Evolutionary conservation across 148 eudicot genomes (phyloP).

Genomic region (Chenopodium quinoa): DNA sequence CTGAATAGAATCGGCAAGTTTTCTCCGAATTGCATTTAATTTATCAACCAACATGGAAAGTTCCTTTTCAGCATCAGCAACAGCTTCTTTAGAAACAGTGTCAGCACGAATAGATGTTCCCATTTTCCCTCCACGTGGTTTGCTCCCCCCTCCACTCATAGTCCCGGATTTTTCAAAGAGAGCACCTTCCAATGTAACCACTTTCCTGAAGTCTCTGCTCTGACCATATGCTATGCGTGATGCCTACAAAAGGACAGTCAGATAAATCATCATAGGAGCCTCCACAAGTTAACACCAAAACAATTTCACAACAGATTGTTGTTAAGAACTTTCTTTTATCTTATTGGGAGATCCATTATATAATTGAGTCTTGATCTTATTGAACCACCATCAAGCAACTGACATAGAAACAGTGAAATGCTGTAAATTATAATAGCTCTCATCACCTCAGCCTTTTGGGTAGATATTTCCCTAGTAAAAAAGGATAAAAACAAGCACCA

Average conservation of each 20-base stretch:
- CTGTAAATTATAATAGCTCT: background rate
- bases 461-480: background rate
- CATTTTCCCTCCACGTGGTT: constrained; percentile 99
- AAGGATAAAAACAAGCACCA: background rate
- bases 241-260: constrained; percentile 47
- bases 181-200: constrained; percentile 90
- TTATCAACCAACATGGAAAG: constrained; percentile 54
- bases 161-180: constrained; percentile 94
- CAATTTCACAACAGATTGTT: background rate
- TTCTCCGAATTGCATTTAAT: constrained; percentile 44
- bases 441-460: background rate
- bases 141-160: constrained; percentile 93
- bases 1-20: constrained; percentile 58
- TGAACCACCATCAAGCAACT: background rate
- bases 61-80: constrained; percentile 71
- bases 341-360: background rate
- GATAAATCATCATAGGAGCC: background rate
- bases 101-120: constrained; percentile 82
- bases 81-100: constrained; percentile 78
- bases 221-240: constrained; percentile 86
- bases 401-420: background rate
- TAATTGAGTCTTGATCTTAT: background rate
- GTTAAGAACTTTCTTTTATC: background rate
- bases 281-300: background rate
- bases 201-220: constrained; percentile 65